Evolutionary conservation across 2,329 filamentous ascomycete genomes (phyloP).

Genomic region (Phialophora expanda): DNA sequence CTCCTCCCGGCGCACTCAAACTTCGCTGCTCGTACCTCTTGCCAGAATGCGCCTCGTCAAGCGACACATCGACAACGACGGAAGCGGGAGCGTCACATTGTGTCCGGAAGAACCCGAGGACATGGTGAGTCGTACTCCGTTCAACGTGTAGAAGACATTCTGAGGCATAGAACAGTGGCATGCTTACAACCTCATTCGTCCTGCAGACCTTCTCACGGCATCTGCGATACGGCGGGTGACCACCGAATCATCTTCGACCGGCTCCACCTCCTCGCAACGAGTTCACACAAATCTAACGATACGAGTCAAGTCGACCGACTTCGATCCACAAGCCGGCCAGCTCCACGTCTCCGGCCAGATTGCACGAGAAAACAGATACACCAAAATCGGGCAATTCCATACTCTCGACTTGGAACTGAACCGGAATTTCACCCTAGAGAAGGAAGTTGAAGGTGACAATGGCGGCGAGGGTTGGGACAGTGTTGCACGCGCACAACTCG

Average conservation of each 20-base stretch:
- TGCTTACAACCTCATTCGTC: constrained; percentile 73
- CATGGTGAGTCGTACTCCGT: constrained; percentile 60
- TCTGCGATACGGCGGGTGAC: constrained; percentile 70
- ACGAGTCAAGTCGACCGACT: constrained; percentile 69
- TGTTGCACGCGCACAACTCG: constrained; percentile 76
- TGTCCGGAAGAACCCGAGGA: constrained; percentile 76
- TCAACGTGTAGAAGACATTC: constrained; percentile 10
- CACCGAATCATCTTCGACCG: constrained; percentile 62
- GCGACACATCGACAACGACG: constrained; percentile 69
- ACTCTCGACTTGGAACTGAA: constrained; percentile 85
- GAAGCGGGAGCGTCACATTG: constrained; percentile 68
- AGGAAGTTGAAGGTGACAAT: constrained; percentile 62
- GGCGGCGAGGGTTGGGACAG: constrained; percentile 77
- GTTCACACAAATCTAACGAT: constrained; percentile 70
- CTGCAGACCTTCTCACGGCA: constrained; percentile 67
- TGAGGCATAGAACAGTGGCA: constrained; percentile 63
- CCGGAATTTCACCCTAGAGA: constrained; percentile 85
- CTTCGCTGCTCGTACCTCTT: background rate
- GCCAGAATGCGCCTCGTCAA: constrained; percentile 68
- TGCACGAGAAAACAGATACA: constrained; percentile 68
- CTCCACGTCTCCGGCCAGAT: constrained; percentile 72
- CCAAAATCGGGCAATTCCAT: constrained; percentile 70
- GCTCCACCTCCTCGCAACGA: constrained; percentile 66
- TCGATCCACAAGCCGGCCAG: constrained; percentile 70
- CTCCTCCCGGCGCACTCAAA: background rate